Percentiles rank a stretch among this genome's conserved stretches.
Conservation (phyloP, 2,329 filamentous ascomycete genomes). For the Diaporthe vaccinii region DNA sequence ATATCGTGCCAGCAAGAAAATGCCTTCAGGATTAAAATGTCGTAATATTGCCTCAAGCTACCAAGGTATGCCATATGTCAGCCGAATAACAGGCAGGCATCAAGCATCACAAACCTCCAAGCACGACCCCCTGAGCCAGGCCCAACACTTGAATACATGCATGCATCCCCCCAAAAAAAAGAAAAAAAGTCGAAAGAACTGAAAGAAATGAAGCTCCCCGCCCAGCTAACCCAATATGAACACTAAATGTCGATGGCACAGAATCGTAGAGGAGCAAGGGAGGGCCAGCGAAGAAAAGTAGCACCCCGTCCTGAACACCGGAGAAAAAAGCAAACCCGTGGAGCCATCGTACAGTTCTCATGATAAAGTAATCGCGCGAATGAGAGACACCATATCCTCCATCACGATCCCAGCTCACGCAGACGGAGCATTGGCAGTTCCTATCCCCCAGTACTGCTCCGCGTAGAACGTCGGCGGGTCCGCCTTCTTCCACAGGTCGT, state of each 20-base stretch:
- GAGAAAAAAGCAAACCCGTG: not conserved
- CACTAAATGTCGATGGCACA: not conserved
- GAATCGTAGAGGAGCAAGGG: not conserved
- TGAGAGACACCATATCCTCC: not conserved
- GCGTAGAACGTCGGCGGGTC: conserved; percentile 73
- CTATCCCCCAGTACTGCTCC: conserved; percentile 83
- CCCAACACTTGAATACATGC: conserved; percentile 7
- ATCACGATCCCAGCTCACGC: conserved; percentile 11
- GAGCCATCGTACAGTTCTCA: not conserved
- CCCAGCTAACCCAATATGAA: not conserved
- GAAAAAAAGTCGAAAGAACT: not conserved
- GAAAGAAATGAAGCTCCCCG: not conserved
- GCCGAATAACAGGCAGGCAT: not conserved
- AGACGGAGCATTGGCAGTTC: conserved; percentile 40
- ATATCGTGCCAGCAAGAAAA: no score
- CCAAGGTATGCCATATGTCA: not conserved
- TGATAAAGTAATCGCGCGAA: not conserved
- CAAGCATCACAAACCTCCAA: not conserved
- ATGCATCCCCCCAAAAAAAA: not conserved
- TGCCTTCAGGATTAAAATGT: not conserved
- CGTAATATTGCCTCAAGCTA: conserved; percentile 6
- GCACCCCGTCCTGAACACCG: not conserved
- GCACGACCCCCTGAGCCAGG: not conserved
- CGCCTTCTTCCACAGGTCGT: conserved; percentile 83
- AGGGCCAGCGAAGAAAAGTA: not conserved